Evolutionary conservation across 768 basidiomycete genomes (phyloP), one percentile per base, ranked within the genome.

Genomic region (Leucosporidium scottii): DNA sequence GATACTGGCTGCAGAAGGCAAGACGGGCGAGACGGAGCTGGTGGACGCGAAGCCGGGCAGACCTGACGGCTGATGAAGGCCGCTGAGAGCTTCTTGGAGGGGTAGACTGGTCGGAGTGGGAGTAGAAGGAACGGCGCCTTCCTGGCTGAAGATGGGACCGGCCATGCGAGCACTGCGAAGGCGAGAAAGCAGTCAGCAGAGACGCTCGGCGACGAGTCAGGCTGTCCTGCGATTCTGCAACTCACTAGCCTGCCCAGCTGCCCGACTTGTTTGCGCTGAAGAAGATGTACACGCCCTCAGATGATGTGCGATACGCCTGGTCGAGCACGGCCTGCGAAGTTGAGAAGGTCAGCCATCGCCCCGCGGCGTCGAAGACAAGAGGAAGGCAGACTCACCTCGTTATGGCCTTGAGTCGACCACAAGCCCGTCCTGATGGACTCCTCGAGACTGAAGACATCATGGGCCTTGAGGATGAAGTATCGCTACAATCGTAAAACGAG

Each of bases 201-300:
- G 15, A 8, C 39, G 39, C 15, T 44, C 39, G 39, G 39, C 39
- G 39, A 44, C n/a, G n/a, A n/a, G n/a, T n/a, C n/a, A n/a, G n/a
- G n/a, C n/a, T n/a, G n/a, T n/a, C n/a, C n/a, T n/a, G n/a, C n/a
- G n/a, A n/a, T 13, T 44, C 39, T 44, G 39, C 13, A 10, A 15
- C 39, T 10, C 13, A 44, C 39, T 90, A 93, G 30, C 93, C 93
- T 74, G 88, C 96, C 76, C 96, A 98, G 77, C 91, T 90, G 47
- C 94, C 92, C 65, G 88, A 89, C 77, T 89, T 91, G 79, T 96
- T 97, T 23, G 90, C 93, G 39, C 92, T 85, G 73, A 96, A 97
- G 65, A 98, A 86, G 55, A 97, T 82, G 75, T 83, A 89, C 4
- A 97, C 93, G 51, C 51, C 51, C 18, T 67, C 64, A 31, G 93